These are phyloP conservation scores for Garcia nutans DNA, from an alignment of 345 rosid species.

Conservation along the genomic window DNA sequence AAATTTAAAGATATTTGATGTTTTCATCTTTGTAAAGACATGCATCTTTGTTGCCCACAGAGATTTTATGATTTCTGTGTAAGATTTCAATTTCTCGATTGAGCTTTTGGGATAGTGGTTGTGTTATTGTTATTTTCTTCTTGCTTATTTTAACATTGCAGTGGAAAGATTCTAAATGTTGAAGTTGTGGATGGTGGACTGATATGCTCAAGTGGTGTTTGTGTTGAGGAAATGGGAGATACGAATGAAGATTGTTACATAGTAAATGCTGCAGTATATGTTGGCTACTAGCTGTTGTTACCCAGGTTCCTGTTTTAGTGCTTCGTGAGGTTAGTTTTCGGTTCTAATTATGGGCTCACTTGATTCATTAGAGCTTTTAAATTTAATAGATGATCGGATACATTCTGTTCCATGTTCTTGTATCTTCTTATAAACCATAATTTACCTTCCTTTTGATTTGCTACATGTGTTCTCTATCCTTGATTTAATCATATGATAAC, in stretches of 20 bases:
- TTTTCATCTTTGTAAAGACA: no score
- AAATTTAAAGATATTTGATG: no score
- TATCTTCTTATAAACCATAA: not conserved
- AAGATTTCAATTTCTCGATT: no score
- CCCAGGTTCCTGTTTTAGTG: not conserved
- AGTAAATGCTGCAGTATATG: constrained; percentile 80
- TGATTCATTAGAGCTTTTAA: not conserved
- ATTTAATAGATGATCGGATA: not conserved
- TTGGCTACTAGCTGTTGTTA: constrained; percentile 54
- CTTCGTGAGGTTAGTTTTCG: constrained; percentile 29
- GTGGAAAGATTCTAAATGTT: constrained; percentile 61
- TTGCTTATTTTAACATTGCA: constrained; percentile 21
- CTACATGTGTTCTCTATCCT: not conserved
- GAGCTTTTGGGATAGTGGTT: no score
- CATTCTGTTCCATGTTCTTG: no score
- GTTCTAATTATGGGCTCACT: not conserved
- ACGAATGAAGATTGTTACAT: constrained; percentile 84
- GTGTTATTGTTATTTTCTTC: no score
- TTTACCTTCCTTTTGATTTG: not conserved
- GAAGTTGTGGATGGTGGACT: constrained; percentile 88
- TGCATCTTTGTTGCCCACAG: no score
- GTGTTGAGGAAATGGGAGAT: constrained; percentile 89
- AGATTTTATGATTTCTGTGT: no score
- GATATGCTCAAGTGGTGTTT: constrained; percentile 79
- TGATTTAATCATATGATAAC: no score